A percentile compares a stretch with the other conserved stretches of the same genome.
These are phyloP conservation scores for Clitopilus hobsonii DNA, from an alignment of 768 basidiomycete genomes.

Conservation along the genomic window DNA sequence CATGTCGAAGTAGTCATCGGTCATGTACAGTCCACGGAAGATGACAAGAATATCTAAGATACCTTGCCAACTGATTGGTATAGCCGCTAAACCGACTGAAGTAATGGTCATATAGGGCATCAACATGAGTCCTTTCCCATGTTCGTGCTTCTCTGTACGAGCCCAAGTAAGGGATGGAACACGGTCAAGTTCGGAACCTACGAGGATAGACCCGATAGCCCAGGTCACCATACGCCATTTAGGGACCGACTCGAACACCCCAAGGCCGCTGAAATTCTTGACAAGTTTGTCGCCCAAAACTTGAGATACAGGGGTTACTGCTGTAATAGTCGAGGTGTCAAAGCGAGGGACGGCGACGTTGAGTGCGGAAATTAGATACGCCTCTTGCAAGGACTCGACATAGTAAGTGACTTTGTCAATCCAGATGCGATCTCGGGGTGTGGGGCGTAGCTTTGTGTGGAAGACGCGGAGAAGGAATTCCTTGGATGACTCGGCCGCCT, in stretches of 20 bases:
- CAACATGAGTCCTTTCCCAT: neutral
- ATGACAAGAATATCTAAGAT: neutral
- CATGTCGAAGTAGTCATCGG: neutral
- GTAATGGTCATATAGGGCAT: neutral
- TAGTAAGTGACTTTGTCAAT: neutral
- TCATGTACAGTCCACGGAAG: neutral
- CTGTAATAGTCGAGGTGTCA: neutral
- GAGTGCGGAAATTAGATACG: neutral
- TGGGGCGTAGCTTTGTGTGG: neutral
- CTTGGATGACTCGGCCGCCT: neutral
- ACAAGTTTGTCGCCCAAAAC: neutral
- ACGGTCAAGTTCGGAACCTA: neutral
- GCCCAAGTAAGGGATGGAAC: neutral
- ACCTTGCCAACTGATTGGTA: neutral
- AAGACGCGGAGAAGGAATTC: neutral
- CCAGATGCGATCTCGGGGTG: neutral
- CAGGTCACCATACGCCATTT: neutral
- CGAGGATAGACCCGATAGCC: neutral
- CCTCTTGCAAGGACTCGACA: neutral
- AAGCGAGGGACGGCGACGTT: neutral
- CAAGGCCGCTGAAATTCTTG: neutral
- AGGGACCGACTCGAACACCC: neutral
- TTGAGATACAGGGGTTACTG: neutral
- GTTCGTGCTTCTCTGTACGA: neutral
- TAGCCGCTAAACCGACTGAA: neutral